phyloP scores from a whole-genome alignment of 1,284 basidiomycete species.

The Naganishia sp. region DNA sequence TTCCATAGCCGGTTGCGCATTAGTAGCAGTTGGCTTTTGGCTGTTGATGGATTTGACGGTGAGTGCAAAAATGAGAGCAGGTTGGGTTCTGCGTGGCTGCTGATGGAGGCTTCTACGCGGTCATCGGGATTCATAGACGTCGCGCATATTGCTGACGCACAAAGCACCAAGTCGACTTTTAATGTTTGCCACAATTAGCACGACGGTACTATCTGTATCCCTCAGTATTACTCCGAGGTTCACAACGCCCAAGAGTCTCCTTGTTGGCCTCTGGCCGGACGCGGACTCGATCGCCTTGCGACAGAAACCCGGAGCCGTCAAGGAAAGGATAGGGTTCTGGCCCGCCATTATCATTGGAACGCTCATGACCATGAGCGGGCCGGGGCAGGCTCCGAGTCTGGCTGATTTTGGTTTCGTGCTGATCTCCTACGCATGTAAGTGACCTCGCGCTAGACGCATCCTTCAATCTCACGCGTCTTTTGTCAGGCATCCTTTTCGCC shows the following conservation, averaged over 20 bases:
- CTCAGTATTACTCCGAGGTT: constrained; percentile 1
- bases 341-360: constrained; percentile 1
- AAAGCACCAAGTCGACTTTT: constrained; percentile 4
- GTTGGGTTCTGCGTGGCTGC: background rate
- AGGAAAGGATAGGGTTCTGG: constrained; percentile 23
- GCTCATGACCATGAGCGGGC: constrained; percentile 22
- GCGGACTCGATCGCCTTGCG: constrained; percentile 11
- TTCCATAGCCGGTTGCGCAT: constrained; percentile 13
- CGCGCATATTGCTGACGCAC: background rate
- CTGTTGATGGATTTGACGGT: constrained; percentile 7
- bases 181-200: background rate
- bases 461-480: background rate
- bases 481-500: constrained; percentile 13
- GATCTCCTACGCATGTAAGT: constrained; percentile 8
- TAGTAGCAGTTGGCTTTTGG: background rate
- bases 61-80: background rate
- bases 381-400: constrained; percentile 6
- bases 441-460: background rate
- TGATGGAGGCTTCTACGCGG: background rate
- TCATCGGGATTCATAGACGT: background rate
- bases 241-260: constrained; percentile 16
- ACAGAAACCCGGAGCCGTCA: constrained; percentile 10
- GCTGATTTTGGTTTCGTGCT: constrained; percentile 11
- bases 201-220: constrained; percentile 12
- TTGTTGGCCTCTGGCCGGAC: constrained; percentile 22